Conservation (phyloP, 495 filamentous ascomycete species). For the Podospora tetraspora region DNA sequence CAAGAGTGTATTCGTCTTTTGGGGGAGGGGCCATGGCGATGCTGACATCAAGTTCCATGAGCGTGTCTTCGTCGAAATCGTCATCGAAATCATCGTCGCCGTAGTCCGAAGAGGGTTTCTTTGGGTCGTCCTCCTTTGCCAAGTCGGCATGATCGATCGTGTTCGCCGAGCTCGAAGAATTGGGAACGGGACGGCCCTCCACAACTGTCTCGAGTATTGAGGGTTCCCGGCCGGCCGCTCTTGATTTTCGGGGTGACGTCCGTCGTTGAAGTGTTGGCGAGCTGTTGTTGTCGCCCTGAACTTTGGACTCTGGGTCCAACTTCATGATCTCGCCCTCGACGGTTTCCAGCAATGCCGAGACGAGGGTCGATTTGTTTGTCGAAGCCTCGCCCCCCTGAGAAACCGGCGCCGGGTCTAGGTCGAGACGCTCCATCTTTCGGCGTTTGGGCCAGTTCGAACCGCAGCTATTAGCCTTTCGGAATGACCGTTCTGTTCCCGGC, state of each 20-base stretch:
- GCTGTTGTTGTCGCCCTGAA: slow-evolving; percentile 17
- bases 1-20: slow-evolving; percentile 41
- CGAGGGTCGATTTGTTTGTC: slow-evolving; percentile 47
- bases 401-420: slow-evolving; percentile 10
- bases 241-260: slow-evolving; percentile 6
- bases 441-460: slow-evolving; percentile 64
- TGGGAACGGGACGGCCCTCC: background rate
- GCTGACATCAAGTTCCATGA: slow-evolving; percentile 50
- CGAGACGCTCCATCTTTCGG: slow-evolving; percentile 39
- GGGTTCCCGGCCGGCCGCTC: background rate
- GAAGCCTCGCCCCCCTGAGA: slow-evolving; percentile 21
- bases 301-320: slow-evolving; percentile 21
- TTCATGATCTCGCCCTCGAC: slow-evolving; percentile 38
- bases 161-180: slow-evolving; percentile 10
- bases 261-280: slow-evolving; percentile 28
- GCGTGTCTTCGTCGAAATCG: slow-evolving; percentile 46
- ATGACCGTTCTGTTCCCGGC: slow-evolving; percentile 44
- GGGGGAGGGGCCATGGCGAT: slow-evolving; percentile 35
- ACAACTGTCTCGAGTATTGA: background rate
- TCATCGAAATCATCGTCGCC: slow-evolving; percentile 44
- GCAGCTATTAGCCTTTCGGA: slow-evolving; percentile 69
- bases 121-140: slow-evolving; percentile 10
- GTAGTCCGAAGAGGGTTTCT: slow-evolving; percentile 41
- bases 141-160: slow-evolving; percentile 14
- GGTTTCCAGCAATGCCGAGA: slow-evolving; percentile 40